A percentile compares a stretch with the other conserved stretches of the same genome.
Conservation (phyloP, 1,284 basidiomycete genomes). For the Leucoagaricus sp. region DNA sequence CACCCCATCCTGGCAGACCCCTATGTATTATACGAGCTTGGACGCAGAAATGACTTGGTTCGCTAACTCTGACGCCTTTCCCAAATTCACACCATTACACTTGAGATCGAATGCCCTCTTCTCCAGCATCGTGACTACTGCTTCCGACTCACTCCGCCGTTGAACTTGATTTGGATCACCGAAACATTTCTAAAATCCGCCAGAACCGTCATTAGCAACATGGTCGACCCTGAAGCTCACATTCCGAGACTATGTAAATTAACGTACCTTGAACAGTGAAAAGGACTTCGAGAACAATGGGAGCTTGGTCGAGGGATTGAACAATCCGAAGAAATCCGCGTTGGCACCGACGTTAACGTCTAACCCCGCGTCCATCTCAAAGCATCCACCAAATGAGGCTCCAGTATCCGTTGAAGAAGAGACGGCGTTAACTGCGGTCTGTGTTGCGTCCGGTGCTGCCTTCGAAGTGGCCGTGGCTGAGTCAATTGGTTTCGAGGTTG, state of each 20-base stretch:
- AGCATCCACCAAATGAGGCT: slow-evolving; percentile 14
- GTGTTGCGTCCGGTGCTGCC: neutral
- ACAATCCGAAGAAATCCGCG: slow-evolving; percentile 15
- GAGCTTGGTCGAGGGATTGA: slow-evolving; percentile 9
- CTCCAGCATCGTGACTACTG: neutral
- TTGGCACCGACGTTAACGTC: slow-evolving; percentile 14
- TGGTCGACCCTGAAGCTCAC: neutral
- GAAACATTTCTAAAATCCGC: slow-evolving; percentile 4
- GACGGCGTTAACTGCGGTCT: neutral
- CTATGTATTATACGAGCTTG: neutral
- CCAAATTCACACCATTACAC: neutral
- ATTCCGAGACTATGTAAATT: neutral
- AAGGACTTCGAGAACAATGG: slow-evolving; percentile 23
- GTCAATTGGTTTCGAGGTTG: neutral
- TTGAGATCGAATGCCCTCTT: neutral
- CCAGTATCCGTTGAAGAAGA: neutral
- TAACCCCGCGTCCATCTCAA: slow-evolving; percentile 12
- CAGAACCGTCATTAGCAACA: too few relatives aligned
- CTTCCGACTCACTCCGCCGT: neutral
- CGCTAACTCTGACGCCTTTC: neutral
- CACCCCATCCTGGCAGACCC: too few relatives aligned
- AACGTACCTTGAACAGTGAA: slow-evolving; percentile 24
- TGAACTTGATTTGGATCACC: neutral
- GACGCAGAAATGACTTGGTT: neutral
- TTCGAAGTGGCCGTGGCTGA: neutral